Evolutionary conservation across 805 yeast species (phyloP).

Genomic region (Clavispora phyllophila): DNA sequence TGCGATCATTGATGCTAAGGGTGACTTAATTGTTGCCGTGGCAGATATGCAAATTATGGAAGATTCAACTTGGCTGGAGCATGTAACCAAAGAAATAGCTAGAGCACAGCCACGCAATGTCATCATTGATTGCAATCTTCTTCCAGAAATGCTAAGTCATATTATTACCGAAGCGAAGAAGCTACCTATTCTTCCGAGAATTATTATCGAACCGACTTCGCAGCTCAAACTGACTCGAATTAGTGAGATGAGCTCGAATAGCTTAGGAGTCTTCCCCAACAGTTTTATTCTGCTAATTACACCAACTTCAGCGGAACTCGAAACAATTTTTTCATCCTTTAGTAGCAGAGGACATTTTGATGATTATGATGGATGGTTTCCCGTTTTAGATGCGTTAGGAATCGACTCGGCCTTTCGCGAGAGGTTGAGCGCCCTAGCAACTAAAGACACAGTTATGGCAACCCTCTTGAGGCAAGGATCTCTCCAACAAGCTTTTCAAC

Average conservation of each 20-base stretch:
- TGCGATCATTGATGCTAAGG: constrained; percentile 58
- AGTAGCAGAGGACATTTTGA: constrained; percentile 32
- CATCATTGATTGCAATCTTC: constrained; percentile 66
- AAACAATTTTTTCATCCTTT: constrained; percentile 49
- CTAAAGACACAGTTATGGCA: constrained; percentile 13
- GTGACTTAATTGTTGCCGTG: constrained; percentile 67
- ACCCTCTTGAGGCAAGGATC: constrained; percentile 38
- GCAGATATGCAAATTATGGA: constrained; percentile 81
- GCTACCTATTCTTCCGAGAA: constrained; percentile 18
- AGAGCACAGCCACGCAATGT: constrained; percentile 43
- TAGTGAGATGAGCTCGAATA: constrained; percentile 24
- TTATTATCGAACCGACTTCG: constrained; percentile 76
- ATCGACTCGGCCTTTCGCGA: constrained; percentile 43
- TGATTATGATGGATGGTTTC: constrained; percentile 69
- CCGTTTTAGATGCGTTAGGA: constrained; percentile 57
- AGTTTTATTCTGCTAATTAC: constrained; percentile 46
- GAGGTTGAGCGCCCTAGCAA: constrained; percentile 32
- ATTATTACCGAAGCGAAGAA: constrained; percentile 6
- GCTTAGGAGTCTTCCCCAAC: constrained; percentile 44
- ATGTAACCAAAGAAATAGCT: constrained; percentile 22
- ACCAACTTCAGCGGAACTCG: constrained; percentile 66
- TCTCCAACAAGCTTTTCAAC: constrained; percentile 62
- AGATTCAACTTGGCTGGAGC: constrained; percentile 33
- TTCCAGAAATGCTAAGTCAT: constrained; percentile 32
- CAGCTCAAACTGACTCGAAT: constrained; percentile 53